Evolutionary conservation across 1,284 basidiomycete species (phyloP).

Genomic region (Ustilago bromivora): DNA sequence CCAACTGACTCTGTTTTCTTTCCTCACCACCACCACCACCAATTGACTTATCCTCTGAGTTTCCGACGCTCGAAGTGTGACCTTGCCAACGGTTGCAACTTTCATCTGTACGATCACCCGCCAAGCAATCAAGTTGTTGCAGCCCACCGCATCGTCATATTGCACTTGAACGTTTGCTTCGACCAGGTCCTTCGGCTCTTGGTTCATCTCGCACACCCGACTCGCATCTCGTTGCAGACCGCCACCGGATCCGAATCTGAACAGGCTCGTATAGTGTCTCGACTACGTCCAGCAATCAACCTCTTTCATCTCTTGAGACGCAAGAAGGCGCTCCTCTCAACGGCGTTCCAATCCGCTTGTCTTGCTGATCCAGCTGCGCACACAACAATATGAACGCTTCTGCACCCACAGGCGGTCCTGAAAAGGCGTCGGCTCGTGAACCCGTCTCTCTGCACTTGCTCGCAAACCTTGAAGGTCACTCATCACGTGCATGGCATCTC

Average conservation of each 20-base stretch:
- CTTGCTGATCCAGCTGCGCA: neutral
- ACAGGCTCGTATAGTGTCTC: neutral
- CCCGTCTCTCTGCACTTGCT: constrained; percentile 37
- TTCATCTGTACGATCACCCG: neutral
- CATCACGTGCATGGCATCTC: constrained; percentile 78
- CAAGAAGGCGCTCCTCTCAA: neutral
- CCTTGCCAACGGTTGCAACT: constrained; percentile 1
- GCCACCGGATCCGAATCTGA: neutral
- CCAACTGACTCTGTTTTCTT: neutral
- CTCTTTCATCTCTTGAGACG: too few relatives aligned
- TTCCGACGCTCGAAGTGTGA: neutral
- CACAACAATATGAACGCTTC: constrained; percentile 11
- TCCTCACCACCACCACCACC: neutral
- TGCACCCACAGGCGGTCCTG: constrained; percentile 7
- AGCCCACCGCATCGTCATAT: neutral
- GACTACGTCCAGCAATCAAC: neutral
- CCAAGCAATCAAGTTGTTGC: neutral
- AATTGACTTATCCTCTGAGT: neutral
- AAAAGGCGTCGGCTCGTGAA: constrained; percentile 6
- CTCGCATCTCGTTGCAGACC: neutral
- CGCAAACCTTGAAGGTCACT: constrained; percentile 46
- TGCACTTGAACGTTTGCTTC: neutral
- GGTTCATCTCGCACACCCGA: neutral
- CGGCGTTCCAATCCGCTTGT: neutral
- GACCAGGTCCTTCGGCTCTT: neutral